Evolutionary conservation across 225 moss, liverwort and hornwort genomes (phyloP).

Genomic region (Pseudoscleropodium purum): DNA sequence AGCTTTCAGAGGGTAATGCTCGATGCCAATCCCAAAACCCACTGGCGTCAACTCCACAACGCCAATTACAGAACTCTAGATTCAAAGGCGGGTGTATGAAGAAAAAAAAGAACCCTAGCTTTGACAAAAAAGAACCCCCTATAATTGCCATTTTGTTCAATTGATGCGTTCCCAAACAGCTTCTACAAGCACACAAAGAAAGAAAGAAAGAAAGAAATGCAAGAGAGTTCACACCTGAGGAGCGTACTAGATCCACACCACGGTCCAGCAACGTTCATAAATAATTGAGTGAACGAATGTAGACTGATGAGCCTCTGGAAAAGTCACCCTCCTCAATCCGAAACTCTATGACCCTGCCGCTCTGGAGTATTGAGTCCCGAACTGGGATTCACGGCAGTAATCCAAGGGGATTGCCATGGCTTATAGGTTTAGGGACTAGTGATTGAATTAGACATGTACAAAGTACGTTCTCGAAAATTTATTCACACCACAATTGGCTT

Average conservation of each 20-base stretch:
- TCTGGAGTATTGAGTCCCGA: background rate
- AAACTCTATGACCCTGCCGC: background rate
- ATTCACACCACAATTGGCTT: conserved; percentile 15
- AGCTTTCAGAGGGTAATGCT: background rate
- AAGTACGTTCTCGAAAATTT: background rate
- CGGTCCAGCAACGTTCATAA: background rate
- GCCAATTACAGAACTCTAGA: background rate
- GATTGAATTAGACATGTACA: background rate
- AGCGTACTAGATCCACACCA: background rate
- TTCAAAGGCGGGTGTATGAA: background rate
- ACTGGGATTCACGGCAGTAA: background rate
- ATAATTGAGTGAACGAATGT: background rate
- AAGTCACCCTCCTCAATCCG: background rate
- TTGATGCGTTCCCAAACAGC: background rate
- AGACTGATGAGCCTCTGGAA: background rate
- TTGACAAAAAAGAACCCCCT: background rate
- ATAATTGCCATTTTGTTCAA: background rate
- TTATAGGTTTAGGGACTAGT: background rate
- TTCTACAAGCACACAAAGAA: background rate
- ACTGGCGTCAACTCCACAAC: background rate
- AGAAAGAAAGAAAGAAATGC: background rate
- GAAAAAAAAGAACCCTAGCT: background rate
- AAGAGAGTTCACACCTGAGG: background rate
- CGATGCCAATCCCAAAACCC: background rate
- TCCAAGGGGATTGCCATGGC: background rate